Percentiles rank a stretch among this genome's conserved stretches.
Evolutionary conservation across 2,329 filamentous ascomycete species (phyloP).

Genomic region (Ophiostoma piceae): DNA sequence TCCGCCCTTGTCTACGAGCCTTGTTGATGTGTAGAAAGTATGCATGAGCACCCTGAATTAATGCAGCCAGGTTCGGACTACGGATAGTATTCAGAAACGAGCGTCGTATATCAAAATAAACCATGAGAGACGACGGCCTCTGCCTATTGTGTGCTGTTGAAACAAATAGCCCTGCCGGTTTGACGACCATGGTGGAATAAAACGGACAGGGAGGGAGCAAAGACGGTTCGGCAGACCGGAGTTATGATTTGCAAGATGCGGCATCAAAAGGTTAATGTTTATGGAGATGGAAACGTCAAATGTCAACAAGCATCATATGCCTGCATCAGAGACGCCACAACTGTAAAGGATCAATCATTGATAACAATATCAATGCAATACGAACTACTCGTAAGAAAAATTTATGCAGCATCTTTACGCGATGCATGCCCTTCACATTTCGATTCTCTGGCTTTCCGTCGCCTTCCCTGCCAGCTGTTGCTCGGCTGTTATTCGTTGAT

Average conservation of each 20-base stretch:
- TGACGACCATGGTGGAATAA: not conserved
- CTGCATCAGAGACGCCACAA: not conserved
- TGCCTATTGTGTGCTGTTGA: constrained; percentile 1
- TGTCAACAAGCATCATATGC: not conserved
- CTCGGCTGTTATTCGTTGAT: not conserved
- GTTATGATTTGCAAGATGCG: not conserved
- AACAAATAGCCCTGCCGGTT: not conserved
- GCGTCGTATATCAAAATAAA: not conserved
- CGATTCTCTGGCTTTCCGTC: not conserved
- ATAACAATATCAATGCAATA: not conserved
- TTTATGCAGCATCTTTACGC: constrained; percentile 6
- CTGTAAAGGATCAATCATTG: not conserved
- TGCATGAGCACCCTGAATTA: not conserved
- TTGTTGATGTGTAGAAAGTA: constrained; percentile 8
- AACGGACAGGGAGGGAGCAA: not conserved
- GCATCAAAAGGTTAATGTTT: not conserved
- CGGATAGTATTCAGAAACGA: not conserved
- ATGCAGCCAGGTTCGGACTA: constrained; percentile 6
- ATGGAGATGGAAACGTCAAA: not conserved
- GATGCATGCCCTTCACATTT: not conserved
- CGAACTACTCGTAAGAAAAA: not conserved
- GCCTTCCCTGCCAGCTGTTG: constrained; percentile 3
- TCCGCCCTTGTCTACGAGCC: not conserved
- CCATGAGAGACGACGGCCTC: not conserved
- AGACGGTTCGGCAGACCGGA: constrained; percentile 1